These are phyloP conservation scores for Neurospora cerealis DNA, from an alignment of 495 filamentous ascomycete genomes.

Conservation along the genomic window DNA sequence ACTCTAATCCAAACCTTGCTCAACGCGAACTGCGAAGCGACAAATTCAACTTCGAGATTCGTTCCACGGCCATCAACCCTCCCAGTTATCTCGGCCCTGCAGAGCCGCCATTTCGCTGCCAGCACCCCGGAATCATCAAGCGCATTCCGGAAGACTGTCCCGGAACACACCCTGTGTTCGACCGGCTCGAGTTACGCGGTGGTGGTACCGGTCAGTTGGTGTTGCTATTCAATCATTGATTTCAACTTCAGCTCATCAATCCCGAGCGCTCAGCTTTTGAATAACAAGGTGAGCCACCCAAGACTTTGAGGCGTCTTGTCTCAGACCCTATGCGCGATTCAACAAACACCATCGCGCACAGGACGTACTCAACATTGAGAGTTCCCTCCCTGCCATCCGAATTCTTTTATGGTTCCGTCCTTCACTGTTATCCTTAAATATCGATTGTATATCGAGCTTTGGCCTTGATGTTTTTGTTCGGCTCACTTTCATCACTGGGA, in stretches of 20 bases:
- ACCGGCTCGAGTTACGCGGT: background rate
- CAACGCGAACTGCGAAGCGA: background rate
- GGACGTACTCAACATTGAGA: background rate
- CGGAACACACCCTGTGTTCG: background rate
- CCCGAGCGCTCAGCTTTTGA: background rate
- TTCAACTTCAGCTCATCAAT: background rate
- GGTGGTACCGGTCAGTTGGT: background rate
- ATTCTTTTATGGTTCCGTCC: background rate
- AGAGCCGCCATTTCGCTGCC: background rate
- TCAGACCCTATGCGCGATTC: background rate
- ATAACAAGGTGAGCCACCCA: background rate
- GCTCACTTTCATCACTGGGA: background rate
- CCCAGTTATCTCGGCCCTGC: background rate
- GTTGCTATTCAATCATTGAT: background rate
- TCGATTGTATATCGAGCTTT: background rate
- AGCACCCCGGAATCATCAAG: background rate
- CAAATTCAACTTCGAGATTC: background rate
- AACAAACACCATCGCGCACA: background rate
- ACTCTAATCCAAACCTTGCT: background rate
- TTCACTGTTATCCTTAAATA: background rate
- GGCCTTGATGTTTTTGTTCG: background rate
- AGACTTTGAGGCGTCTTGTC: background rate
- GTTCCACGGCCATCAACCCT: background rate
- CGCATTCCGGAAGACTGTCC: background rate
- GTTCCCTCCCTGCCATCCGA: background rate